Percentiles rank a stretch among this genome's conserved stretches.
Conservation (phyloP, 345 rosid genomes). For the Acer saccharum region DNA sequence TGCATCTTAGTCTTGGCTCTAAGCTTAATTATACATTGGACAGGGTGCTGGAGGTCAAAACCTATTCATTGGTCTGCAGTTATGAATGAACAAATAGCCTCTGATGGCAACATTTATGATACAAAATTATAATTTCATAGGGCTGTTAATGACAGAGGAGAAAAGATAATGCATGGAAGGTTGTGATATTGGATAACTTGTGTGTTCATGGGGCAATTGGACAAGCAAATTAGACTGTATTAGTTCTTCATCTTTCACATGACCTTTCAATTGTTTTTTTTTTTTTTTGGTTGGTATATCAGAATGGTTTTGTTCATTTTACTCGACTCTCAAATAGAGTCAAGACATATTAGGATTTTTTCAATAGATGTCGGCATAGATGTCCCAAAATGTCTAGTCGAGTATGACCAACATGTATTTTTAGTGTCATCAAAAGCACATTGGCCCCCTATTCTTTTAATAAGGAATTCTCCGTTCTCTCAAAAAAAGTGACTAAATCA, state of each 20-base stretch:
- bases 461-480: neutral
- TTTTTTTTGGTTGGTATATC: neutral
- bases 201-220: neutral
- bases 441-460: neutral
- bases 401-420: neutral
- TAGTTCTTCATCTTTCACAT: neutral
- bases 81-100: neutral
- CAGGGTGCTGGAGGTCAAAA: too few relatives aligned
- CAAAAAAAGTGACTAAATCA: too few relatives aligned
- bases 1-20: neutral
- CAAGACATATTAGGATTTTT: neutral
- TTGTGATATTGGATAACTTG: neutral
- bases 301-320: neutral
- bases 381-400: neutral
- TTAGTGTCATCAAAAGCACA: neutral
- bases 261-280: neutral
- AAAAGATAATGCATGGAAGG: neutral
- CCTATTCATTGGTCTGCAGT: too few relatives aligned
- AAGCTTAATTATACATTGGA: too few relatives aligned
- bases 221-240: neutral
- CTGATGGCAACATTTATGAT: neutral
- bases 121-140: neutral
- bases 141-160: too few relatives aligned
- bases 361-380: neutral
- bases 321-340: neutral